A percentile compares a stretch with the other conserved stretches of the same genome.
phyloP scores from a whole-genome alignment of 2,329 filamentous ascomycete species.

The Aureobasidium sp. region DNA sequence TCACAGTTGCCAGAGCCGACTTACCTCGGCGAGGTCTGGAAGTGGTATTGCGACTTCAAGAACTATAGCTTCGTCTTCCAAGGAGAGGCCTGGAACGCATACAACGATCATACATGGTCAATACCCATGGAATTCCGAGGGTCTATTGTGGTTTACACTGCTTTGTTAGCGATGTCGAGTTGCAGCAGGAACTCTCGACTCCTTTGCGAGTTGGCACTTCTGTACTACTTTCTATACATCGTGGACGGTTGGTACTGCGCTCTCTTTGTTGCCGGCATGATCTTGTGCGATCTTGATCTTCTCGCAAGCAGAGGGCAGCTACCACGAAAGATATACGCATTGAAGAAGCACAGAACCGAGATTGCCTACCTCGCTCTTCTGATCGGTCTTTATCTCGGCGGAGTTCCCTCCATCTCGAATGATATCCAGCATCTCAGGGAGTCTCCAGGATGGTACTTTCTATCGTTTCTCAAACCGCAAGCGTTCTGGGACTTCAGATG shows the following conservation, averaged over 20 bases:
- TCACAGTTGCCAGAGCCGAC: not conserved
- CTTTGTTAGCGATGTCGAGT: slow-evolving; percentile 49
- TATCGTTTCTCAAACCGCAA: slow-evolving; percentile 40
- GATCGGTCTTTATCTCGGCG: slow-evolving; percentile 45
- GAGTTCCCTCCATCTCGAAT: slow-evolving; percentile 3
- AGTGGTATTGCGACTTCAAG: slow-evolving; percentile 50
- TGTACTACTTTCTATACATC: slow-evolving; percentile 26
- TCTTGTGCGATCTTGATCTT: slow-evolving; percentile 54
- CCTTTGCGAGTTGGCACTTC: slow-evolving; percentile 44
- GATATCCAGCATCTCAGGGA: slow-evolving; percentile 6
- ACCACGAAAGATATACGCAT: slow-evolving; percentile 39
- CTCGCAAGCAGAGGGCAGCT: slow-evolving; percentile 44
- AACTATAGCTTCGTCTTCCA: slow-evolving; percentile 62
- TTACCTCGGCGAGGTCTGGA: slow-evolving; percentile 39
- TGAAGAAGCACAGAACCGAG: slow-evolving; percentile 42
- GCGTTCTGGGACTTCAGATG: slow-evolving; percentile 11
- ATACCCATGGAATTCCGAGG: slow-evolving; percentile 58
- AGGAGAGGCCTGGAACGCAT: slow-evolving; percentile 48
- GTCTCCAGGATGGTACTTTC: slow-evolving; percentile 48
- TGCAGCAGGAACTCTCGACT: slow-evolving; percentile 49
- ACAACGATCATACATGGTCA: slow-evolving; percentile 55
- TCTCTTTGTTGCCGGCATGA: slow-evolving; percentile 53
- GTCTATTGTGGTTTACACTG: slow-evolving; percentile 55
- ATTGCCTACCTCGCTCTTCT: slow-evolving; percentile 45
- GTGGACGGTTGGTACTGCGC: slow-evolving; percentile 41